Conservation (phyloP, 108 stramenopile genomes). For the Ochromonas danica region DNA sequence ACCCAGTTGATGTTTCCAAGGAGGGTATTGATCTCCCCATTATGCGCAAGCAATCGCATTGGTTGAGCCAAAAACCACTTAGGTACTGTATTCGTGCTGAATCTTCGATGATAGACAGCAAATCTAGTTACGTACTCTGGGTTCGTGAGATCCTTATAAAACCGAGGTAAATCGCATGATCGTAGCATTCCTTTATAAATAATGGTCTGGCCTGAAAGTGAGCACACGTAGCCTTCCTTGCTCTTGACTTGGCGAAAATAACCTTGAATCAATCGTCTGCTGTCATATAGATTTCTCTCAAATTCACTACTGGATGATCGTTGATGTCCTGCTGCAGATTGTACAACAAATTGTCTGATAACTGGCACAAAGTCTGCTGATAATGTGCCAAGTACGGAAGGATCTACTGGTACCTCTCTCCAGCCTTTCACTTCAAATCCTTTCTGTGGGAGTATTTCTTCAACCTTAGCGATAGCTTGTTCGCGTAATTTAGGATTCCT, state of each 20-base stretch:
- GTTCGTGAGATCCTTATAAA: slow-evolving; percentile 52
- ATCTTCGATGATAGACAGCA: slow-evolving; percentile 54
- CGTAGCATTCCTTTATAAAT: slow-evolving; percentile 57
- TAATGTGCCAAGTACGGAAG: slow-evolving; percentile 45
- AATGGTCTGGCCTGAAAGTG: slow-evolving; percentile 48
- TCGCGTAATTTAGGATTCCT: background rate
- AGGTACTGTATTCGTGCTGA: slow-evolving; percentile 59
- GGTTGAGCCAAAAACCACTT: slow-evolving; percentile 54
- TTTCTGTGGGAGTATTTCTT: slow-evolving; percentile 9
- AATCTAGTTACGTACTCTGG: slow-evolving; percentile 50
- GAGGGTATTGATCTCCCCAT: slow-evolving; percentile 60
- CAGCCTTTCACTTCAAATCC: slow-evolving; percentile 46
- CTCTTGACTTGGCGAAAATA: background rate
- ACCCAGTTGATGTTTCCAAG: slow-evolving; percentile 59
- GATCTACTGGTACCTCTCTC: slow-evolving; percentile 54
- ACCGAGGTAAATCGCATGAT: slow-evolving; percentile 46
- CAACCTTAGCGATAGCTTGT: too few relatives aligned
- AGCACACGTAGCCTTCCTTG: slow-evolving; percentile 49
- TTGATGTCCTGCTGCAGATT: background rate
- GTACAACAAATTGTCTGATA: slow-evolving; percentile 35
- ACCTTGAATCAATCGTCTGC: background rate
- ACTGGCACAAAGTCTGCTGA: slow-evolving; percentile 47
- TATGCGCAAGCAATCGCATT: slow-evolving; percentile 56
- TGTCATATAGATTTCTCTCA: background rate
- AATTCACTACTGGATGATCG: background rate